A percentile compares a stretch with the other conserved stretches of the same genome.
Evolutionary conservation across 2,329 filamentous ascomycete species (phyloP).

Genomic region (Stagonosporopsis chrysanthemi): DNA sequence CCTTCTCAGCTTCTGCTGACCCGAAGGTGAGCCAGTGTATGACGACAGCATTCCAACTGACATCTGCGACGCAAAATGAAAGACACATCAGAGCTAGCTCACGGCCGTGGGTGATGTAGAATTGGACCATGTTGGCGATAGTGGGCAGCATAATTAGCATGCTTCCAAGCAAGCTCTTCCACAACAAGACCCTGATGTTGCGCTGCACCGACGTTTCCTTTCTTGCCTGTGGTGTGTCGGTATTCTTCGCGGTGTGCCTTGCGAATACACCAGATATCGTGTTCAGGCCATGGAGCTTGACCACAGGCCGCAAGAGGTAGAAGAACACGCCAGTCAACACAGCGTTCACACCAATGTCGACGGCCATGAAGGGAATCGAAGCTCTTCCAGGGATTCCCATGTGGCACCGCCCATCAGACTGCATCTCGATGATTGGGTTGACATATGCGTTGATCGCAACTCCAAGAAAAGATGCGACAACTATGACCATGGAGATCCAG

Average conservation of each 20-base stretch:
- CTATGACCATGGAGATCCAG: slow-evolving; percentile 28
- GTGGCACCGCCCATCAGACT: slow-evolving; percentile 38
- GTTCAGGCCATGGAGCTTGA: slow-evolving; percentile 14
- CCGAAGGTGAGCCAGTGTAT: slow-evolving; percentile 25
- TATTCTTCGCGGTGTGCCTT: not conserved
- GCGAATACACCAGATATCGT: slow-evolving; percentile 8
- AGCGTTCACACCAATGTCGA: slow-evolving; percentile 44
- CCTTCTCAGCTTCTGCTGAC: slow-evolving; percentile 13
- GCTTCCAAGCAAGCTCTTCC: slow-evolving; percentile 35
- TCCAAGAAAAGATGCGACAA: slow-evolving; percentile 26
- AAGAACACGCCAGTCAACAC: slow-evolving; percentile 44
- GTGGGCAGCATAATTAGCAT: slow-evolving; percentile 45
- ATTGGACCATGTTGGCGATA: slow-evolving; percentile 43
- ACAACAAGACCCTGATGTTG: slow-evolving; percentile 23
- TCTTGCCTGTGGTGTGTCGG: not conserved
- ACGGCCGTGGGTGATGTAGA: slow-evolving; percentile 35
- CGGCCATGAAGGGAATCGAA: slow-evolving; percentile 41
- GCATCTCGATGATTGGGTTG: slow-evolving; percentile 36
- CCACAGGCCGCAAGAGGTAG: slow-evolving; percentile 34
- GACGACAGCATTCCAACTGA: slow-evolving; percentile 28
- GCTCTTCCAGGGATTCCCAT: slow-evolving; percentile 45
- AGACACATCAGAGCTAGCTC: slow-evolving; percentile 48
- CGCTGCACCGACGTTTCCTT: slow-evolving; percentile 16
- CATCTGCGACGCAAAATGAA: slow-evolving; percentile 45
- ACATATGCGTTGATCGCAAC: slow-evolving; percentile 34